phyloP scores from a whole-genome alignment of 176 grass and related monocot genomes.

The Echinochloa phyllopogon region DNA sequence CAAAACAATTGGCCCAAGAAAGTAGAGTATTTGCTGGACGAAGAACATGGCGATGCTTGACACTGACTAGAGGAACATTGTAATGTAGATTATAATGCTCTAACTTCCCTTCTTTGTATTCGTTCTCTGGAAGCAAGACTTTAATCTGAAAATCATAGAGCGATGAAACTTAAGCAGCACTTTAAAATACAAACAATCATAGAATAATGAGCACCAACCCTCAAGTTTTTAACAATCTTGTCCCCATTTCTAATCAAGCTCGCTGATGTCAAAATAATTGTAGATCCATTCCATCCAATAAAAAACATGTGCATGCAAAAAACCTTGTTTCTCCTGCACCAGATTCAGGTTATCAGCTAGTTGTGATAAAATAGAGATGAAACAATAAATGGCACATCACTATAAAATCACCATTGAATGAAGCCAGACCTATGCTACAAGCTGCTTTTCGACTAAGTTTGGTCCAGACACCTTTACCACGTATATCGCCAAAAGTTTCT shows the following conservation, averaged over 20 bases:
- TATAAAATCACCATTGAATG: constrained; percentile 29
- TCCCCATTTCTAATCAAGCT: background rate
- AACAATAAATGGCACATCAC: background rate
- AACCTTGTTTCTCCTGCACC: constrained; percentile 1
- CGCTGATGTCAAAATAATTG: constrained; percentile 17
- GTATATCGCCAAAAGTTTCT: background rate
- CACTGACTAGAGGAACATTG: background rate
- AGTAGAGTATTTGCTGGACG: background rate
- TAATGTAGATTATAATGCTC: background rate
- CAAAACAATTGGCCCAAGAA: background rate
- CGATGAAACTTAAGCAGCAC: background rate
- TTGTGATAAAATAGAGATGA: background rate
- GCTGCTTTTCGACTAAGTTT: background rate
- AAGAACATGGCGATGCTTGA: background rate
- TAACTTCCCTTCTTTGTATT: background rate
- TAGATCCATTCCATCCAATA: constrained; percentile 14
- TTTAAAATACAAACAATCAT: background rate
- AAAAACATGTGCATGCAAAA: constrained; percentile 24
- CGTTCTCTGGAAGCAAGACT: background rate
- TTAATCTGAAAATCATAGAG: background rate
- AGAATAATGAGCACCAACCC: background rate
- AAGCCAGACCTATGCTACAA: constrained; percentile 19
- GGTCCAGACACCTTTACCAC: background rate
- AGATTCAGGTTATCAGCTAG: background rate
- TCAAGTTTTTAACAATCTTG: constrained; percentile 1